phyloP scores from a whole-genome alignment of 2,329 filamentous ascomycete species.

The Laburnicola sp. region DNA sequence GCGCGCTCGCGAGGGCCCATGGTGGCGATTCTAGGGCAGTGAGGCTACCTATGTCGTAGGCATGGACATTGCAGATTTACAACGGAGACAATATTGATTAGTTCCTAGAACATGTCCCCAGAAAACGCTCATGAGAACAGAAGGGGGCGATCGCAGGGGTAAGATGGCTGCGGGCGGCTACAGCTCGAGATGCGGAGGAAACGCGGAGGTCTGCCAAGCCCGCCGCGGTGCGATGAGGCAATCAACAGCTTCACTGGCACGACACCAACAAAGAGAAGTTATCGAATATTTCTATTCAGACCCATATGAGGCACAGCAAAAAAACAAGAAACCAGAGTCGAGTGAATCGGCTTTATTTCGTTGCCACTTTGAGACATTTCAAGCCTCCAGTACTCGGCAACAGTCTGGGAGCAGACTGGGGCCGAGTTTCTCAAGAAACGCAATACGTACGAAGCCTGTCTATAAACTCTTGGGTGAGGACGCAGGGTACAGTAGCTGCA shows the following conservation, averaged over 20 bases:
- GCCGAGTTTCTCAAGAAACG: too few species aligned
- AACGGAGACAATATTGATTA: not conserved
- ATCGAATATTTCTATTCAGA: conserved; percentile 31
- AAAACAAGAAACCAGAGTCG: conserved; percentile 12
- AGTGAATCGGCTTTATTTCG: conserved; percentile 9
- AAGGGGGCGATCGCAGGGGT: not conserved
- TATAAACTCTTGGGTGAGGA: too few species aligned
- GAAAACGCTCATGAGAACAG: not conserved
- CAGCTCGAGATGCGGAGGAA: conserved; percentile 25
- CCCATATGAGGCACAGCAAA: conserved; percentile 17
- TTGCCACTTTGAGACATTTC: conserved; percentile 6
- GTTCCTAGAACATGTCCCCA: too few species aligned
- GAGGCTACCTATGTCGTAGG: not conserved
- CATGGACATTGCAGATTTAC: conserved; percentile 21
- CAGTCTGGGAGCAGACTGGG: too few species aligned
- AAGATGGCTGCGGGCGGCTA: conserved; percentile 5
- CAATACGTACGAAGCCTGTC: not conserved
- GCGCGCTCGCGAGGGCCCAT: conserved; percentile 42
- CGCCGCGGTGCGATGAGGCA: conserved; percentile 21
- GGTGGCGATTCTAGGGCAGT: conserved; percentile 8
- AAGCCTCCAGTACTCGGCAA: not conserved
- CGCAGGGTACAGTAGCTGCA: too few species aligned
- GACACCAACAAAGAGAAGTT: conserved; percentile 28
- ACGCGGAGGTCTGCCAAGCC: conserved; percentile 36
- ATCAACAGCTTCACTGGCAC: conserved; percentile 13